A percentile compares a stretch with the other conserved stretches of the same genome.
Evolutionary conservation across 495 filamentous ascomycete genomes (phyloP).

Genomic region (Beverwykella pulmonaria): DNA sequence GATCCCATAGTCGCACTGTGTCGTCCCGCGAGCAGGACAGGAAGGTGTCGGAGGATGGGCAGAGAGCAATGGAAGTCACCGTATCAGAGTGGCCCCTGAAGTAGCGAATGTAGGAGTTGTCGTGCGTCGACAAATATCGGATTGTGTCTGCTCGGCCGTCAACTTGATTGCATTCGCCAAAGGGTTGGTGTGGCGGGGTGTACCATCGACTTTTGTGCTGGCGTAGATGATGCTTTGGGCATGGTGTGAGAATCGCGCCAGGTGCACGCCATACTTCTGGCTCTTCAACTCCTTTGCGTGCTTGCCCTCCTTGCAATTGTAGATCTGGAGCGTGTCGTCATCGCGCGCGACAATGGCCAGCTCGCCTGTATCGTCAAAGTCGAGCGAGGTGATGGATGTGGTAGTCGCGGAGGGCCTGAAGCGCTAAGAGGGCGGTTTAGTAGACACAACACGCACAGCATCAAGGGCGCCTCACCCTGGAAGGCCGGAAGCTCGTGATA

Average conservation of each 20-base stretch:
- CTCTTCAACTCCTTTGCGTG: slow-evolving; percentile 80
- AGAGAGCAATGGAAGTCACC: slow-evolving; percentile 78
- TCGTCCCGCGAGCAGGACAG: slow-evolving; percentile 87
- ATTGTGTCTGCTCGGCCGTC: slow-evolving; percentile 65
- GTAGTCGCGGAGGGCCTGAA: slow-evolving; percentile 52
- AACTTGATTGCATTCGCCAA: background rate
- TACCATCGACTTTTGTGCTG: slow-evolving; percentile 89
- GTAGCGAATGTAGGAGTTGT: slow-evolving; percentile 93
- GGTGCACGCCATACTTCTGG: slow-evolving; percentile 93
- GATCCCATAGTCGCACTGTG: slow-evolving; percentile 85
- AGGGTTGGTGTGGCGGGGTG: background rate
- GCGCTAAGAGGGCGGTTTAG: slow-evolving; percentile 26
- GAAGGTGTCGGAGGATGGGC: slow-evolving; percentile 80
- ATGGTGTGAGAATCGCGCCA: slow-evolving; percentile 92
- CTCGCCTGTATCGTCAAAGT: slow-evolving; percentile 94
- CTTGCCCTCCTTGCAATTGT: slow-evolving; percentile 86
- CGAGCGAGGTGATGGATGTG: slow-evolving; percentile 72
- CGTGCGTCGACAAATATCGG: slow-evolving; percentile 88
- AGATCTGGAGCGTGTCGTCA: slow-evolving; percentile 94
- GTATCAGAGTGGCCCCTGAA: slow-evolving; percentile 83
- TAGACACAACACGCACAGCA: background rate
- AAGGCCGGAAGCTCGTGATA: slow-evolving; percentile 44
- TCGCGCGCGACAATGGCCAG: slow-evolving; percentile 81
- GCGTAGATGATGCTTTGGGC: slow-evolving; percentile 88
- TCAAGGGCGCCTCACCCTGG: slow-evolving; percentile 30